phyloP scores from a whole-genome alignment of 2,329 filamentous ascomycete genomes.

The Parasarocladium wereldwijsianum region DNA sequence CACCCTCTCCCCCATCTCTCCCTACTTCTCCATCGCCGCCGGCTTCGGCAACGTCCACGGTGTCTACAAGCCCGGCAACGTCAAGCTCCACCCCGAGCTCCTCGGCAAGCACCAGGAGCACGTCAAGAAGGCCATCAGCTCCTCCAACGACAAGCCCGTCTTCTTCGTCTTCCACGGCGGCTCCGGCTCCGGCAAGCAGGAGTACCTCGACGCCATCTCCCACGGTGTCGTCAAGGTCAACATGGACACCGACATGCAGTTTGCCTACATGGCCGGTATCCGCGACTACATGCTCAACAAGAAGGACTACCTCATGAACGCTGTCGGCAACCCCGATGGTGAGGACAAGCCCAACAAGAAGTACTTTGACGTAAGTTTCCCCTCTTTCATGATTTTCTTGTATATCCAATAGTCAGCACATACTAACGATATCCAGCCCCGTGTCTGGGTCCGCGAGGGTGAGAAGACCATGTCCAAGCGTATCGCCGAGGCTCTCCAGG shows the following conservation, averaged over 20 bases:
- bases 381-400: slow-evolving; percentile 3
- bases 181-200: slow-evolving; percentile 77
- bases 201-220: slow-evolving; percentile 77
- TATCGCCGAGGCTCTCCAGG: slow-evolving; percentile 65
- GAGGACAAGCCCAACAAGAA: slow-evolving; percentile 99
- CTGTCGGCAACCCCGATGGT: slow-evolving; percentile 91
- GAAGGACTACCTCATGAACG: slow-evolving; percentile 79
- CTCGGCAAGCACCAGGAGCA: slow-evolving; percentile 92
- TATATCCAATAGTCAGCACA: slow-evolving; percentile 2
- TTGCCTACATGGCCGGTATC: slow-evolving; percentile 81
- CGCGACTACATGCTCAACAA: slow-evolving; percentile 89
- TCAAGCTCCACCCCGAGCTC: slow-evolving; percentile 90
- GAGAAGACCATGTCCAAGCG: slow-evolving; percentile 92
- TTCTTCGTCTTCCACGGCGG: slow-evolving; percentile 99
- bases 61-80: slow-evolving; percentile 97
- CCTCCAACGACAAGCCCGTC: slow-evolving; percentile 74
- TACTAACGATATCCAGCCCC: slow-evolving; percentile 37
- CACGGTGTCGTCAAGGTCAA: slow-evolving; percentile 99
- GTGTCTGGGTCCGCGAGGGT: slow-evolving; percentile 91
- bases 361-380: slow-evolving; percentile 46
- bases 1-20: slow-evolving; percentile 69
- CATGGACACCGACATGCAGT: slow-evolving; percentile 96
- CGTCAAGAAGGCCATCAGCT: slow-evolving; percentile 65
- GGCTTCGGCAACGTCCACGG: slow-evolving; percentile 99
- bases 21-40: slow-evolving; percentile 96